phyloP scores from a whole-genome alignment of 1,284 basidiomycete species.

The Malassezia arunalokei region DNA sequence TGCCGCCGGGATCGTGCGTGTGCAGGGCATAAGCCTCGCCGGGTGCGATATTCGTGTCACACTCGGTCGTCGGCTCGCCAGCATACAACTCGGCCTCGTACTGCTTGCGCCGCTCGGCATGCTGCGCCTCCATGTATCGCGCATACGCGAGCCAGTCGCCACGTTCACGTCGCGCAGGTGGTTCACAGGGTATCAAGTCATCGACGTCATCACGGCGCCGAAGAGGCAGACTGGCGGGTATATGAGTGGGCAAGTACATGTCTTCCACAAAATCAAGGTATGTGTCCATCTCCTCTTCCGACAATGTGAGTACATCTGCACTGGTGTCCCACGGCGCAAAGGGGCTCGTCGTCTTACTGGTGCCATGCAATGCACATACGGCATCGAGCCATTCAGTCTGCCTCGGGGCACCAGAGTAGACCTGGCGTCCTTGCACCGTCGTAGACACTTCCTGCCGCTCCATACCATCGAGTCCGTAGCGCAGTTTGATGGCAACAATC shows the following conservation, averaged over 20 bases:
- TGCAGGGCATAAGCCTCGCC: constrained; percentile 13
- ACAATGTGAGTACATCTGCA: constrained; percentile 1
- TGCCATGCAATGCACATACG: neutral
- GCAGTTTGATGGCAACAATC: constrained; percentile 32
- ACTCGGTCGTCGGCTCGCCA: neutral
- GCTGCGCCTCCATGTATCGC: neutral
- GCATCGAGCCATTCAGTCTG: constrained; percentile 7
- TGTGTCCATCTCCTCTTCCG: constrained; percentile 3
- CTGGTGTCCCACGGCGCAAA: constrained; percentile 13
- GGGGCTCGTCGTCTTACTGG: neutral
- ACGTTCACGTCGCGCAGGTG: neutral
- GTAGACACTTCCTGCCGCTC: constrained; percentile 15
- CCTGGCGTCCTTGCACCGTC: constrained; percentile 16
- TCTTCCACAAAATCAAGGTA: constrained; percentile 13
- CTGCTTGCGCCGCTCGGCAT: neutral
- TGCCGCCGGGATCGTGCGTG: constrained; percentile 6
- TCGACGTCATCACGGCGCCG: constrained; percentile 2
- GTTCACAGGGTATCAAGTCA: constrained; percentile 1
- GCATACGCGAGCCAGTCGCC: neutral
- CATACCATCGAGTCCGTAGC: constrained; percentile 34
- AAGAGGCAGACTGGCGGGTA: constrained; percentile 3
- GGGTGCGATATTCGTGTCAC: neutral
- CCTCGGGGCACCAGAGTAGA: constrained; percentile 48
- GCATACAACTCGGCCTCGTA: neutral
- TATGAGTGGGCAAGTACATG: constrained; percentile 2